These are phyloP conservation scores for Priceomyces castillae DNA, from an alignment of 805 yeast genomes.

Conservation along the genomic window DNA sequence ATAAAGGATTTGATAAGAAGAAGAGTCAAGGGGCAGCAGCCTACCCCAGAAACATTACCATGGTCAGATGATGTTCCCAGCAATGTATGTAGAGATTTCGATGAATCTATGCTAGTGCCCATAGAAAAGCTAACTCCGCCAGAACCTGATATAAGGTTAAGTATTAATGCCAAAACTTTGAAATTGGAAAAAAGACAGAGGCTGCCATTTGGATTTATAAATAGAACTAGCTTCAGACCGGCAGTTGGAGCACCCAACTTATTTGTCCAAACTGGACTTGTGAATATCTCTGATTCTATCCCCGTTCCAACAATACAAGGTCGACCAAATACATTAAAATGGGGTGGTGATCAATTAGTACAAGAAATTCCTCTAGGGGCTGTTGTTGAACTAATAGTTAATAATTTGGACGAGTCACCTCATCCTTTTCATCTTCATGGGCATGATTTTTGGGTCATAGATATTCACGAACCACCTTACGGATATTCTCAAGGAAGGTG, in stretches of 20 bases:
- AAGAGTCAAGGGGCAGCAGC: background rate
- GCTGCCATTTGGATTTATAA: constrained; percentile 4
- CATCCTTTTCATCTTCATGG: constrained; percentile 9
- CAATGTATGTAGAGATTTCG: constrained; percentile 21
- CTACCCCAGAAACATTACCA: background rate
- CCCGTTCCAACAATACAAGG: constrained; percentile 5
- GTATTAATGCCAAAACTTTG: background rate
- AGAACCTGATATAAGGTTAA: constrained; percentile 9
- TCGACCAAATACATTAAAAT: background rate
- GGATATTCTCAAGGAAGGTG: constrained; percentile 5
- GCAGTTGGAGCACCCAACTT: constrained; percentile 5
- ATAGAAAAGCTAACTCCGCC: constrained; percentile 17
- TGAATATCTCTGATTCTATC: constrained; percentile 1
- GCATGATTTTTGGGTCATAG: constrained; percentile 9
- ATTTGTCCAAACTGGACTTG: background rate
- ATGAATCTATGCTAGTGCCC: constrained; percentile 19
- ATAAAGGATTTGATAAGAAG: constrained; percentile 1
- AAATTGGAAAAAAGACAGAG: constrained; percentile 4
- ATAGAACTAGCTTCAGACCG: constrained; percentile 3
- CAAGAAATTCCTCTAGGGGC: constrained; percentile 1
- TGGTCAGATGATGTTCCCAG: background rate
- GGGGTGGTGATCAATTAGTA: constrained; percentile 6
- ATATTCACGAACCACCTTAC: background rate
- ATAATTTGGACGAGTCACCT: constrained; percentile 5
- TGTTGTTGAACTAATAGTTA: constrained; percentile 5